phyloP scores from a whole-genome alignment of 805 yeast species.

The Komagataella pseudopastoris region DNA sequence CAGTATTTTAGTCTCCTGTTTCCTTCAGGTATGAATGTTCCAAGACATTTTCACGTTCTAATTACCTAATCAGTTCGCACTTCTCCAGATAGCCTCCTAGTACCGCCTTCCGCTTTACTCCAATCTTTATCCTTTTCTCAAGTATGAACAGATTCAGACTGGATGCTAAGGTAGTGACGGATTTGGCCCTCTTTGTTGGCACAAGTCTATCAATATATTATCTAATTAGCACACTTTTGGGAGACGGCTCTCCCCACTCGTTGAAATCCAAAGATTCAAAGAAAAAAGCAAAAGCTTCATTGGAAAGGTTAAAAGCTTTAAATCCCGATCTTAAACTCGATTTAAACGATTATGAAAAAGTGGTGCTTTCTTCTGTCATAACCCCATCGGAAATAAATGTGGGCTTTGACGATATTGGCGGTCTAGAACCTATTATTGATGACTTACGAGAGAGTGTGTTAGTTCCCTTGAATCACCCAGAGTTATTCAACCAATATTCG shows the following conservation, averaged over 20 bases:
- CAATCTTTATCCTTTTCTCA: not conserved
- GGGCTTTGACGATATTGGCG: constrained; percentile 92
- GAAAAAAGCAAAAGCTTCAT: constrained; percentile 42
- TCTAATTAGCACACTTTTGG: constrained; percentile 18
- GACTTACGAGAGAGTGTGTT: constrained; percentile 96
- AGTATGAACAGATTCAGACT: constrained; percentile 13
- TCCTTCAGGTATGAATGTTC: not conserved
- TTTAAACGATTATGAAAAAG: constrained; percentile 62
- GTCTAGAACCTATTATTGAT: constrained; percentile 65
- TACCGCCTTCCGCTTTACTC: not conserved
- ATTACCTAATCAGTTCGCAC: not conserved
- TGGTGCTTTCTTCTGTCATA: constrained; percentile 66
- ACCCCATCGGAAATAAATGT: constrained; percentile 90
- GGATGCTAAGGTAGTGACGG: constrained; percentile 15
- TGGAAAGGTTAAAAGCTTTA: constrained; percentile 40
- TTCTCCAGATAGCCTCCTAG: not conserved
- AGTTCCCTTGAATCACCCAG: constrained; percentile 90
- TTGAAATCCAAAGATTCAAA: constrained; percentile 42
- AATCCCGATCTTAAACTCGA: constrained; percentile 46
- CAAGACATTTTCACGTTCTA: not conserved
- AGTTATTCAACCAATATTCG: constrained; percentile 58
- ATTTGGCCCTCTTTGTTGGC: constrained; percentile 21
- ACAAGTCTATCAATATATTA: constrained; percentile 44
- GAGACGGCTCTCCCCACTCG: constrained; percentile 17
- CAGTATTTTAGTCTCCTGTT: constrained; percentile 4